Evolutionary conservation across 2,329 filamentous ascomycete genomes (phyloP).

Genomic region (Beauveria bassiana): DNA sequence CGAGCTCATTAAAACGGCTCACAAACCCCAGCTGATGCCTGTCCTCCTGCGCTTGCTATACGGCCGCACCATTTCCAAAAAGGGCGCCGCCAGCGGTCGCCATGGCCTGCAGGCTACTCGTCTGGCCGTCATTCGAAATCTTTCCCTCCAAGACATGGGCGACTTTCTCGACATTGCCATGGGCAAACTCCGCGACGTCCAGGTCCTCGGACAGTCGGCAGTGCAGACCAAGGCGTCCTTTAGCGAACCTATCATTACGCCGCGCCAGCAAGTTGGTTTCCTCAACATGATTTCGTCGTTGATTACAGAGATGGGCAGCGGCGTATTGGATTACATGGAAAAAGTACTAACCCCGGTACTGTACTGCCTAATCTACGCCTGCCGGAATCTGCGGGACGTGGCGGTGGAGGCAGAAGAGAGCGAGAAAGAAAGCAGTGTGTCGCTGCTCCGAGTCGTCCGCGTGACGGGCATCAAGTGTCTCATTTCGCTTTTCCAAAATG

Average conservation of each 20-base stretch:
- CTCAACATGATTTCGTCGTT: constrained; percentile 86
- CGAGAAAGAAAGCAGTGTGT: constrained; percentile 38
- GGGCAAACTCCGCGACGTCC: constrained; percentile 56
- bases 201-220: constrained; percentile 43
- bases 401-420: constrained; percentile 28
- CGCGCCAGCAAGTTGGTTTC: constrained; percentile 81
- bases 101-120: constrained; percentile 76
- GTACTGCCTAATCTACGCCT: constrained; percentile 70
- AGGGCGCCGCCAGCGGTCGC: constrained; percentile 66
- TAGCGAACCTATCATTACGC: constrained; percentile 49
- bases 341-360: constrained; percentile 69
- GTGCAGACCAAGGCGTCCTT: constrained; percentile 45
- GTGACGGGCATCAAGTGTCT: constrained; percentile 77
- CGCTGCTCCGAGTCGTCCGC: constrained; percentile 58
- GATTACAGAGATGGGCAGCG: constrained; percentile 73
- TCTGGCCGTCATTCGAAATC: constrained; percentile 70
- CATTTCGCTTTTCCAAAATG: constrained; percentile 67
- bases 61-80: constrained; percentile 77
- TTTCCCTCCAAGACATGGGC: constrained; percentile 67
- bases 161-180: constrained; percentile 77
- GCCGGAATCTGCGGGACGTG: constrained; percentile 45
- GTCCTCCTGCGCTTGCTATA: constrained; percentile 82
- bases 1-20: constrained; percentile 62
- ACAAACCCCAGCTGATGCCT: constrained; percentile 70
- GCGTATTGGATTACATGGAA: constrained; percentile 59